Evolutionary conservation across 768 basidiomycete genomes (phyloP).

Genomic region (Holtermanniella nyarrowii): DNA sequence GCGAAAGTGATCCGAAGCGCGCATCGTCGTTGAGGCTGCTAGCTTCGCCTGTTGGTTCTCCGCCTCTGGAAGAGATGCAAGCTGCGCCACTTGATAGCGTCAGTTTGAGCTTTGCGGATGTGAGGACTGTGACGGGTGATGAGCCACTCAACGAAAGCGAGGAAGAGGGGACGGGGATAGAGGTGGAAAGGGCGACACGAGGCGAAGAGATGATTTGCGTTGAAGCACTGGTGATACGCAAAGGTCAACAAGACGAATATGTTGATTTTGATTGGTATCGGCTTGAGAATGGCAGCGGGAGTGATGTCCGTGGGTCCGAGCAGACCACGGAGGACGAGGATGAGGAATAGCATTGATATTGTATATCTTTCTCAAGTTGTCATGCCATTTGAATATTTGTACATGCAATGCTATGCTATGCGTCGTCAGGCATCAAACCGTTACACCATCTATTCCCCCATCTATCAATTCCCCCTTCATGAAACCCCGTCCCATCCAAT

Average conservation of each 20-base stretch:
- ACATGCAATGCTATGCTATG: background rate
- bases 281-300: constrained; percentile 6
- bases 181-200: background rate
- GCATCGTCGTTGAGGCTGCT: background rate
- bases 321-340: constrained; percentile 3
- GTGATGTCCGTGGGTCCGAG: background rate
- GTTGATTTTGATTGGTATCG: constrained; percentile 1
- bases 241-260: constrained; percentile 11
- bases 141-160: background rate
- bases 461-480: background rate
- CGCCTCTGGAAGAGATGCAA: too few species aligned
- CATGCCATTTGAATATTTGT: too few species aligned
- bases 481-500: constrained; percentile 9
- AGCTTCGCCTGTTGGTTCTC: background rate
- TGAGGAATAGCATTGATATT: too few species aligned
- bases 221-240: constrained; percentile 37
- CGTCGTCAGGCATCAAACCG: background rate
- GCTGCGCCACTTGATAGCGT: constrained; percentile 34
- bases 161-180: background rate
- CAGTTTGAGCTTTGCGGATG: constrained; percentile 34
- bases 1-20: background rate
- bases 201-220: constrained; percentile 33
- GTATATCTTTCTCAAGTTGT: too few species aligned
- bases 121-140: constrained; percentile 12
- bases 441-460: background rate